Conservation (phyloP, 106 monocot genomes). For the Dioscorea alata region DNA sequence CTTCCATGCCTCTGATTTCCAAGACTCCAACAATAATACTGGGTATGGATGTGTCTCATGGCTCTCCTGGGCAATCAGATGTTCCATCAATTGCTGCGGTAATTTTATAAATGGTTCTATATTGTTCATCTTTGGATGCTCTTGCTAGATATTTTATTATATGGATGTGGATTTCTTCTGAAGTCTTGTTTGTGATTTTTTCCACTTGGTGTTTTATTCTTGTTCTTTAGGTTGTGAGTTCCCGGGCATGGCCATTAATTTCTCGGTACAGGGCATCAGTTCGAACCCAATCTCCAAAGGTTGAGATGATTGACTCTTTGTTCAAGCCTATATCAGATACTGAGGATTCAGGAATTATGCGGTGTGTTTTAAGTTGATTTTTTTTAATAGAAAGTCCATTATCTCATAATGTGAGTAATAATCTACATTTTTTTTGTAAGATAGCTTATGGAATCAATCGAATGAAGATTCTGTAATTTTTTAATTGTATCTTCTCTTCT, state of each 20-base stretch:
- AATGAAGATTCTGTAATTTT: too few relatives aligned
- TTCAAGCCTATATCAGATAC: constrained; percentile 51
- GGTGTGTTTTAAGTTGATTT: constrained; percentile 14
- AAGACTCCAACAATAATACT: constrained; percentile 28
- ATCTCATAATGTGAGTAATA: too few relatives aligned
- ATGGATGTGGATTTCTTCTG: neutral
- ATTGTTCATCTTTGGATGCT: too few relatives aligned
- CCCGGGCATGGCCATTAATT: constrained; percentile 80
- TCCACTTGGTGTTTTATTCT: neutral
- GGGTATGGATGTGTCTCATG: constrained; percentile 53
- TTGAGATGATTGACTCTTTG: constrained; percentile 94
- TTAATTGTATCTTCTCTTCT: too few relatives aligned
- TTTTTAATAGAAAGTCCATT: neutral
- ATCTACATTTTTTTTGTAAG: too few relatives aligned
- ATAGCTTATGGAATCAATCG: too few relatives aligned
- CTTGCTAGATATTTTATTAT: neutral
- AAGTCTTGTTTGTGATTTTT: neutral
- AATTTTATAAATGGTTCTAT: constrained; percentile 6
- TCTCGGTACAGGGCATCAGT: constrained; percentile 85
- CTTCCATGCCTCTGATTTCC: constrained; percentile 17
- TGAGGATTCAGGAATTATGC: constrained; percentile 63
- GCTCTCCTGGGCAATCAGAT: constrained; percentile 60
- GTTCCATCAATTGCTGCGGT: constrained; percentile 72
- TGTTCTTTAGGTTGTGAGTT: constrained; percentile 74
- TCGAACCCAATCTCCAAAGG: constrained; percentile 69